Evolutionary conservation across 345 rosid genomes (phyloP), one percentile per base, ranked within the genome.

Genomic region (Combretum micranthum): DNA sequence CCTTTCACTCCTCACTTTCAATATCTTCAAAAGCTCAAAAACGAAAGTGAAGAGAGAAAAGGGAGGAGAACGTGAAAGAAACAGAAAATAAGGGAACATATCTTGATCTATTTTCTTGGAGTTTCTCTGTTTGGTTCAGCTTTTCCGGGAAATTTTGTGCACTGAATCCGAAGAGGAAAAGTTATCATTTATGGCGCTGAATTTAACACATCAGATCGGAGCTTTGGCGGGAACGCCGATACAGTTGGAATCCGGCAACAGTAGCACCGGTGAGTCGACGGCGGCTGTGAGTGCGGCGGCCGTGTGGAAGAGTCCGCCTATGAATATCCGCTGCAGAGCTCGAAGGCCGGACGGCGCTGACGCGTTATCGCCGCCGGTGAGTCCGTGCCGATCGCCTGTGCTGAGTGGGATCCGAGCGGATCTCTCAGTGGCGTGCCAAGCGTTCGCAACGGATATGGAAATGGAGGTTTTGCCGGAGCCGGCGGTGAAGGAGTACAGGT

Each of bases 401-500:
- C 57, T 76, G n/a, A 67, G 72, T 5, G 56, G 71, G 51, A 69
- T 62, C 45, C 82, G 91, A 3, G 69, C 83, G 20, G 94, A 83
- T 76, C 89, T 87, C 42, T 72, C 88, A 18, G 79, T 71, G 43
- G 90, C 82, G 55, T 82, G 94, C 64, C 77, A 64, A 4, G 95
- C 97, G 13, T 57, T 57, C 22, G 61, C 51, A 17, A 32, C 44
- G 53, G 53, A 48, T 18, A 48, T 48, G 60, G 60, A 57, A 51
- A 52, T 25, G 63, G 57, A 54, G 60, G 73, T 53, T 59, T 61
- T 57, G 1, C 61, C 70, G 60, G 63, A 21, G 72, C 18, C 62
- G 39, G 47, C 52, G 61, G 52, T 45, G 52, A 49, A 23, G 87
- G 90, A 13, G 97, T 85, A 55, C 96, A 90, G 52, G 90, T 83